A percentile compares a stretch with the other conserved stretches of the same genome.
Conservation (phyloP, 208 protist species). For the Acanthamoeba healyi region DNA sequence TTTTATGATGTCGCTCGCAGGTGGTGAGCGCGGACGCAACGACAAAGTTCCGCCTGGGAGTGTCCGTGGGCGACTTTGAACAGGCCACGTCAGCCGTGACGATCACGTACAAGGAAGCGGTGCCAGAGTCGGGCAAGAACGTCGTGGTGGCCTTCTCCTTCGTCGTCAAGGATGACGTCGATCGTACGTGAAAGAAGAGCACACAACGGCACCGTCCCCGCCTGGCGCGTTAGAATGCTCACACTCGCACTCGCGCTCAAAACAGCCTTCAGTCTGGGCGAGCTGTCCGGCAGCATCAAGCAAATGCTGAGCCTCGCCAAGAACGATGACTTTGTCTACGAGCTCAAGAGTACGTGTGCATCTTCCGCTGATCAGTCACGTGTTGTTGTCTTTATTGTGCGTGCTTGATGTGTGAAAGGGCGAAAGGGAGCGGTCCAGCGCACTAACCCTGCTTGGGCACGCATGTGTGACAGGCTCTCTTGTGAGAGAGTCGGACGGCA, state of each 20-base stretch:
- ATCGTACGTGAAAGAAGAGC: slow-evolving; percentile 15
- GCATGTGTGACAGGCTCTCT: neutral
- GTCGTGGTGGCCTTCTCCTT: slow-evolving; percentile 37
- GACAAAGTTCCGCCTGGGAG: neutral
- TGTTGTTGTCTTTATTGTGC: neutral
- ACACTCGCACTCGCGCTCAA: neutral
- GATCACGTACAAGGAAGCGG: slow-evolving; percentile 32
- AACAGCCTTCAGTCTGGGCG: slow-evolving; percentile 64
- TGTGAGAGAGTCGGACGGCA: slow-evolving; percentile 45
- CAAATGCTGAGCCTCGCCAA: slow-evolving; percentile 66
- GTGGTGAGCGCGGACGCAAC: neutral
- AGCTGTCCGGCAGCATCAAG: slow-evolving; percentile 69
- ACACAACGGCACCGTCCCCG: neutral
- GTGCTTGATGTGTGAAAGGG: neutral
- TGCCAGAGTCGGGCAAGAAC: neutral
- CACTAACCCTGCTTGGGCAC: neutral
- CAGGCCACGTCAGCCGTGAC: neutral
- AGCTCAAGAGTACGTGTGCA: slow-evolving; percentile 58
- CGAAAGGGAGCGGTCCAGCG: no score
- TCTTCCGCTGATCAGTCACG: no score
- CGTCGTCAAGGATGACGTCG: slow-evolving; percentile 51
- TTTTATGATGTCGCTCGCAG: neutral
- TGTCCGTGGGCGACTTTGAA: slow-evolving; percentile 25
- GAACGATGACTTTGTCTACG: slow-evolving; percentile 15
- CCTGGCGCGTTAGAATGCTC: neutral